Percentiles rank a stretch among this genome's conserved stretches.
phyloP scores from a whole-genome alignment of 2,329 filamentous ascomycete species.

The Pseudocercospora crystallina region DNA sequence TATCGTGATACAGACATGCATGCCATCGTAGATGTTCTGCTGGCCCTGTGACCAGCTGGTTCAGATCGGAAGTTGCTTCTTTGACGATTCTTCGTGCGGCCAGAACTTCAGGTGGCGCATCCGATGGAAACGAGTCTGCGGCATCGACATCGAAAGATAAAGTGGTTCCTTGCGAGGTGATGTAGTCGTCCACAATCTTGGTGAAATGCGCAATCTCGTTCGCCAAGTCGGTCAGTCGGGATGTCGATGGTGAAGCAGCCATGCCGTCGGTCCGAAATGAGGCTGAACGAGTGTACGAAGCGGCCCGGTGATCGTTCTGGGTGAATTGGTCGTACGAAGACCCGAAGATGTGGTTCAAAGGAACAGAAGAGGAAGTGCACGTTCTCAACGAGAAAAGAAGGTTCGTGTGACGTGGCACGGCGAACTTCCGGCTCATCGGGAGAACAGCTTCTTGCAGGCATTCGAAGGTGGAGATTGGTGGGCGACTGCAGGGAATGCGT shows the following conservation, averaged over 20 bases:
- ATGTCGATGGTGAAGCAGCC: background rate
- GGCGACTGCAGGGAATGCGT: no score
- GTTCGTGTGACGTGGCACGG: background rate
- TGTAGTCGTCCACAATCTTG: background rate
- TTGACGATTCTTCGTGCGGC: slow-evolving; percentile 10
- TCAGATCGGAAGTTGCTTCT: slow-evolving; percentile 10
- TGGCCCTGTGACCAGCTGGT: slow-evolving; percentile 11
- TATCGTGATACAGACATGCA: slow-evolving; percentile 9
- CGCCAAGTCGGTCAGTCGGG: background rate
- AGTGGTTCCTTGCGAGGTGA: no score
- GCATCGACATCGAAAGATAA: slow-evolving; percentile 1
- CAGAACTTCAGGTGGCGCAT: slow-evolving; percentile 6
- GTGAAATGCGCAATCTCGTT: background rate
- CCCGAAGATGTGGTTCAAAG: background rate
- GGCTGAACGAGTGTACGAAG: no score
- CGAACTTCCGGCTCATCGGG: background rate
- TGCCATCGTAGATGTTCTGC: slow-evolving; percentile 13
- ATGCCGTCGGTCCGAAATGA: background rate
- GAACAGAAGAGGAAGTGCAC: background rate
- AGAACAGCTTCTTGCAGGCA: no score
- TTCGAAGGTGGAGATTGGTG: no score
- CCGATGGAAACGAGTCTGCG: slow-evolving; percentile 3
- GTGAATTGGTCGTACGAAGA: background rate
- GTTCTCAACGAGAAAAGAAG: background rate
- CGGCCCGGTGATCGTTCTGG: background rate